A percentile compares a stretch with the other conserved stretches of the same genome.
Conservation (phyloP, 2,329 filamentous ascomycete genomes). For the Coleophoma eucalyptorum region DNA sequence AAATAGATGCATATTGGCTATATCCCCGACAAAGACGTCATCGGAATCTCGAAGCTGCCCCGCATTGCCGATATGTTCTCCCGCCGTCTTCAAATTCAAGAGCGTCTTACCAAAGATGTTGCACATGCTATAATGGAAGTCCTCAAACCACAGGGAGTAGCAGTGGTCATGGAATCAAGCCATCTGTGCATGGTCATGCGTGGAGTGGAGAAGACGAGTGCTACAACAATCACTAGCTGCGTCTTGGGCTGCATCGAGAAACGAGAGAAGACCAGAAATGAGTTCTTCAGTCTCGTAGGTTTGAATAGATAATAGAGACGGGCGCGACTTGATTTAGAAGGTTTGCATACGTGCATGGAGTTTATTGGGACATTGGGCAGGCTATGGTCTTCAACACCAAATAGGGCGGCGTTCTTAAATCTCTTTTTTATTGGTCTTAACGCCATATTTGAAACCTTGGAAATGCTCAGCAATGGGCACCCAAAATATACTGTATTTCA, state of each 20-base stretch:
- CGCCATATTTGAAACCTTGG: constrained; percentile 15
- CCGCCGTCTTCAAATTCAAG: constrained; percentile 89
- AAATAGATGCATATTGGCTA: constrained; percentile 96
- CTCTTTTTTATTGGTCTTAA: constrained; percentile 24
- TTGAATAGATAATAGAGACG: constrained; percentile 46
- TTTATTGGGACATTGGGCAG: constrained; percentile 5
- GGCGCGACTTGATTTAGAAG: constrained; percentile 1
- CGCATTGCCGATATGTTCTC: constrained; percentile 97
- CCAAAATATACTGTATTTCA: too few relatives aligned
- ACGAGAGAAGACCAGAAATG: constrained; percentile 89
- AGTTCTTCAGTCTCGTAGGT: constrained; percentile 80
- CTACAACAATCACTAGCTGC: constrained; percentile 90
- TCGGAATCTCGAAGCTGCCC: constrained; percentile 92
- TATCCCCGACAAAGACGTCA: constrained; percentile 85
- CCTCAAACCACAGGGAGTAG: constrained; percentile 88
- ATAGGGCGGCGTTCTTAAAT: constrained; percentile 16
- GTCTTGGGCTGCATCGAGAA: constrained; percentile 95
- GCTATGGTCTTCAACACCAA: constrained; percentile 27
- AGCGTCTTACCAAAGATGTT: constrained; percentile 93
- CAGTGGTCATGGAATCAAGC: constrained; percentile 94
- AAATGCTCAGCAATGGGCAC: too few relatives aligned
- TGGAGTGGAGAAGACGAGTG: constrained; percentile 88
- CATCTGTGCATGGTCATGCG: constrained; percentile 99
- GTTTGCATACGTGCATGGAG: constrained; percentile 13
- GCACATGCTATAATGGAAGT: constrained; percentile 92